Base-by-base conservation (phyloP, 345 rosid species). In the Capsella bursapastoris region DNA sequence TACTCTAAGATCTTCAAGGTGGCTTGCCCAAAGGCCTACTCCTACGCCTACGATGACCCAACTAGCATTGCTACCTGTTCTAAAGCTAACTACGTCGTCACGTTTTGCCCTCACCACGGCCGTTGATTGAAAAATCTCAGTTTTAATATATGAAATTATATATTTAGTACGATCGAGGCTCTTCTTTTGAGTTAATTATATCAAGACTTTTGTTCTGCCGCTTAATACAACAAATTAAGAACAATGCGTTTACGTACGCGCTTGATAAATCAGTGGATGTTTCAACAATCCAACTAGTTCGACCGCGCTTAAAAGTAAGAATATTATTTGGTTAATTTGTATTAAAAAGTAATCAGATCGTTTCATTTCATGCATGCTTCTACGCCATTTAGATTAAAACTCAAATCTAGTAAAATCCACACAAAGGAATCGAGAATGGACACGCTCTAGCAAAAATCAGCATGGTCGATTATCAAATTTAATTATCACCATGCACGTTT, bases 21-120 rank as follows among this genome's bases (percentile, higher is more conserved):
- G 1, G 76, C 83, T 51, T 87, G 88, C 12, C 86, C 84, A 0
- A 53, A 72, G 50, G 81, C 84, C 28, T 87, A 83, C 45, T 82
- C 84, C 41, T 84, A 85, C 31, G 90, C 90, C 8, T 83, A 80
- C 29, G 88, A 83, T 69, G 86, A 86, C 67, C 67, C 79, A 9
- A 69, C 88, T 0, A 86, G 87, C 68, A 51, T 60, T 7, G 77
- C 80, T 25, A 84, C 86, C 18, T 80, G 85, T 45, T 8, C 53
- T 0, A 75, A 60, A 8, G 73, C 81, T 38, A 82, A 83, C 51
- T 87, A 87, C 41, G 9, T 61, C 25, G 82, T 85, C 44, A 76
- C 66, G 25, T 87, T 82, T 48, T 85, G 87, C 58, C 78, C 78
- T 53, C 80, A 56, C 57, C 58, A 6, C 2, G 52, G 75, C 49